These are phyloP conservation scores for Chlamydomonas sp. DNA, from an alignment of 139 green algal species.

Conservation along the genomic window DNA sequence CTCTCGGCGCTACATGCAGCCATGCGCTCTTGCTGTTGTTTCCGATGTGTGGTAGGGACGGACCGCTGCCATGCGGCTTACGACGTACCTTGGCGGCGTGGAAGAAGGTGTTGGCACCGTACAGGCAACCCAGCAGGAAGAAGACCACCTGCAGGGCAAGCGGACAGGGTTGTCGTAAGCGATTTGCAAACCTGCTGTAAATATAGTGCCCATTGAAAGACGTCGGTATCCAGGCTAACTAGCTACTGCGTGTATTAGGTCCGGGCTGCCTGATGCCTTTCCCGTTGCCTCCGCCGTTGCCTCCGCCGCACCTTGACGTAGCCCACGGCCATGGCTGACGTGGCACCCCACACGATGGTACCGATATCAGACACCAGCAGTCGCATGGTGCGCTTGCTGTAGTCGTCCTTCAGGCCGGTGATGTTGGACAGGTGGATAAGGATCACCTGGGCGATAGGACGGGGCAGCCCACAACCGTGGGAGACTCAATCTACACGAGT, in stretches of 20 bases:
- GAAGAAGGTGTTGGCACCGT: conserved; percentile 70
- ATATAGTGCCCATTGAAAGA: too few species aligned
- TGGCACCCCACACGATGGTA: conserved; percentile 52
- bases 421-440: conserved; percentile 70
- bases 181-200: too few species aligned
- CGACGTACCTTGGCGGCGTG: conserved; percentile 52
- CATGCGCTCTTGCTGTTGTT: too few species aligned
- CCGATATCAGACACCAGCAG: conserved; percentile 57
- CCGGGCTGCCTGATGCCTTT: too few species aligned
- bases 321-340: conserved; percentile 31
- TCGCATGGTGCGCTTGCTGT: conserved; percentile 70
- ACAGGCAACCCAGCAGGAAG: conserved; percentile 61
- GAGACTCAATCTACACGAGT: background rate
- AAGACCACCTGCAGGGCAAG: conserved; percentile 49
- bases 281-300: too few species aligned
- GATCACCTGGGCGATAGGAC: conserved; percentile 47
- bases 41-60: too few species aligned
- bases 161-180: background rate
- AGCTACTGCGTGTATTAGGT: background rate
- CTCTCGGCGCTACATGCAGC: too few species aligned
- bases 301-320: conserved; percentile 13
- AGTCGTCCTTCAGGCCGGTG: conserved; percentile 66
- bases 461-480: background rate
- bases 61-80: background rate
- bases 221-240: too few species aligned